Evolutionary conservation across 495 filamentous ascomycete genomes (phyloP), one percentile per base, ranked within the genome.

Genomic region (Aspergillus diversus): DNA sequence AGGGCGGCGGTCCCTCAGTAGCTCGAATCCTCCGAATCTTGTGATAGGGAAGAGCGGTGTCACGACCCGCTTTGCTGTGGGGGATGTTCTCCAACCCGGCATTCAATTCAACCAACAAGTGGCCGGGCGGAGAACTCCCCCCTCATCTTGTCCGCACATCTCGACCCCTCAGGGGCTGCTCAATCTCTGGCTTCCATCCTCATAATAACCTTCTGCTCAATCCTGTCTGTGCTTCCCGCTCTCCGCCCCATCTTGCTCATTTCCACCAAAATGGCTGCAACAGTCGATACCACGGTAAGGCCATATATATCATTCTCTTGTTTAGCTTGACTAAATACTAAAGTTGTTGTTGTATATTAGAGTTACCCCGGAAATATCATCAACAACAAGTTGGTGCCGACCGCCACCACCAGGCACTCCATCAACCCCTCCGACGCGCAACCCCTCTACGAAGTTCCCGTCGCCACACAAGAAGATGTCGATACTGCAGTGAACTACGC

Each of bases 351-450:
- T 50, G 7, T 50, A 17, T 50, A 17, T 27, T 21, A 50, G 47
- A 50, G 9, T 27, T 50, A 50, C 47, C 47, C 47, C 16, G 47
- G 47, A n/a, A 57, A 57, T 32, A 57, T 46, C 5, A 57, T 57
- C 55, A 57, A 57, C 37, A 57, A 57, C 17, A 11, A 57, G 31
- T 31, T 57, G 9, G 43, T 46, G 5, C 39, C 55, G 1, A 57
- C 55, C 5, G 8, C 55, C 35, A 46, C 35, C 43, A 57, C 55
- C 37, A 42, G 55, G 27, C 55, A 57, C 12, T 32, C 37, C 37
- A 15, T 57, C 55, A 57, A 57, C 55, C 55, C 55, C 17, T 42
- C 55, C 17, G 47, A 57, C 21, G 17, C 55, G 27, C 39, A 27
- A 5, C 55, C 55, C 35, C 39, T 46, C 17, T 46, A 42, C 31